Conservation (phyloP, 495 filamentous ascomycete species). For the Hypomontagnella monticulosa region DNA sequence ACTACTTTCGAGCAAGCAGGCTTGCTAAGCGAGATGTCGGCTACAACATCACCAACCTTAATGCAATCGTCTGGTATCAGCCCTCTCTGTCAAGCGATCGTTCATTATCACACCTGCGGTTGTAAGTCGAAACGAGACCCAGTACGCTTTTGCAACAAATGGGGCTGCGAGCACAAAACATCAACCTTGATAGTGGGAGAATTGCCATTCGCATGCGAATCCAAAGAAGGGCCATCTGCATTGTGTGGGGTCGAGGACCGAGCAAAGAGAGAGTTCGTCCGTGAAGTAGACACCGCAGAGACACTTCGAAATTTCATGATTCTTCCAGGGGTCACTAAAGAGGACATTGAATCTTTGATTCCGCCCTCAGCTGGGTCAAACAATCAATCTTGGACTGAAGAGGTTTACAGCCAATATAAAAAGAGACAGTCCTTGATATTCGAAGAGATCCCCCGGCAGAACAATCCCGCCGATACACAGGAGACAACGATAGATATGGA, state of each 20-base stretch:
- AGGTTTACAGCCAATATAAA: constrained; percentile 14
- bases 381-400: background rate
- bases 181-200: constrained; percentile 20
- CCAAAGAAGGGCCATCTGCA: background rate
- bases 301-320: constrained; percentile 7
- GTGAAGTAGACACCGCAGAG: constrained; percentile 33
- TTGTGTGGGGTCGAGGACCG: constrained; percentile 16
- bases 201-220: constrained; percentile 26
- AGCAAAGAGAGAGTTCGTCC: constrained; percentile 19
- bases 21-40: constrained; percentile 29
- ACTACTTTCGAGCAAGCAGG: constrained; percentile 29
- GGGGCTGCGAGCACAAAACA: background rate
- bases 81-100: constrained; percentile 10
- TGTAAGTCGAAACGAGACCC: constrained; percentile 3
- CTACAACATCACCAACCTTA: background rate
- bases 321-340: constrained; percentile 18
- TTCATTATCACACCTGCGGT: constrained; percentile 29
- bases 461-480: background rate
- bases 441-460: background rate
- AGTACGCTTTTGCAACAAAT: constrained; percentile 9
- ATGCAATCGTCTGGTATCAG: background rate
- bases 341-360: background rate
- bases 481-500: background rate
- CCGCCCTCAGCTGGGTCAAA: background rate
- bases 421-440: background rate